Conservation (phyloP, 495 filamentous ascomycete genomes). For the Melanomma pulvis-pyrius region DNA sequence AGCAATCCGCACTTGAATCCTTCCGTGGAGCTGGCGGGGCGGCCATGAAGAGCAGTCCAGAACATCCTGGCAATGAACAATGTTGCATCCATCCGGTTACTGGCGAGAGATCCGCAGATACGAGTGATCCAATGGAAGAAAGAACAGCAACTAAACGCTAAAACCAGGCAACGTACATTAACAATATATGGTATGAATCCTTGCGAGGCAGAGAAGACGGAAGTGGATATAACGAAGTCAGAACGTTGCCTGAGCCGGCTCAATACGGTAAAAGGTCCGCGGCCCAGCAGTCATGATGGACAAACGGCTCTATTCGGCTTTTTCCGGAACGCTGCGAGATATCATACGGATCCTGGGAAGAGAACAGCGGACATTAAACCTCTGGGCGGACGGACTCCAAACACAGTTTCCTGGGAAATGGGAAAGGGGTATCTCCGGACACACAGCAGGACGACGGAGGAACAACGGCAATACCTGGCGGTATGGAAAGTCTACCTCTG, state of each 20-base stretch:
- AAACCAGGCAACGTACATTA: conserved; percentile 16
- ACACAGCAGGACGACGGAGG: conserved; percentile 9
- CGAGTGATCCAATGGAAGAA: background rate
- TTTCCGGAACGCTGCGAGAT: conserved; percentile 11
- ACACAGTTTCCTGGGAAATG: conserved; percentile 17
- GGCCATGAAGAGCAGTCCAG: background rate
- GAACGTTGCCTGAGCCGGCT: background rate
- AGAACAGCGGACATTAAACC: background rate
- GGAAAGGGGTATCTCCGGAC: conserved; percentile 28
- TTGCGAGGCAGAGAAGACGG: background rate
- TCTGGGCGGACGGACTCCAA: conserved; percentile 2
- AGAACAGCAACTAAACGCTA: conserved; percentile 11
- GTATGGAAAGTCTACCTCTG: conserved; percentile 32
- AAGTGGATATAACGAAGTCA: conserved; percentile 1
- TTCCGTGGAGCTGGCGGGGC: background rate
- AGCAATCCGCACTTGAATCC: background rate
- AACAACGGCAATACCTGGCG: conserved; percentile 27
- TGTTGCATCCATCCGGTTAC: conserved; percentile 7
- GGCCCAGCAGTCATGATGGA: background rate
- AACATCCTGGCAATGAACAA: conserved; percentile 13
- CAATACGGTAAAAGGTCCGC: background rate
- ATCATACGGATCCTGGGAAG: background rate
- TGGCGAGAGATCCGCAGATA: background rate
- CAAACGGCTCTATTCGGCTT: conserved; percentile 16
- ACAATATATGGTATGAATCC: conserved; percentile 9